phyloP scores from a whole-genome alignment of 495 filamentous ascomycete species.

The Penicillium cataractarum region DNA sequence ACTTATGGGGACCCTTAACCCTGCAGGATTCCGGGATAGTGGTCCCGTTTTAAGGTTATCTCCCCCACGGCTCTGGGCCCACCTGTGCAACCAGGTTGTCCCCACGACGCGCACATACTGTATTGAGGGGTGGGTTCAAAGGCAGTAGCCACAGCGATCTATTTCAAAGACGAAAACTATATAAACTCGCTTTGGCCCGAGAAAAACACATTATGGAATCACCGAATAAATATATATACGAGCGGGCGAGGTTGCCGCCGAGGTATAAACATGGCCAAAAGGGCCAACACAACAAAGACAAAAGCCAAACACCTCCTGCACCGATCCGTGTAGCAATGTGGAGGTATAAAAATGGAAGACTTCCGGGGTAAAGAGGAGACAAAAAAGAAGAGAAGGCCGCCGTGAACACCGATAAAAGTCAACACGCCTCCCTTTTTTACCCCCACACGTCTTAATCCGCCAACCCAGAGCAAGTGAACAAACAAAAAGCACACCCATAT shows the following conservation, averaged over 20 bases:
- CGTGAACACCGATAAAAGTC: conserved; percentile 41
- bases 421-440: conserved; percentile 30
- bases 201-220: not conserved
- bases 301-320: conserved; percentile 28
- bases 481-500: conserved; percentile 12
- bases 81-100: not conserved
- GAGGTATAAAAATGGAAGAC: conserved; percentile 18
- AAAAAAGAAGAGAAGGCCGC: conserved; percentile 19
- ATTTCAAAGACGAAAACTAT: not conserved
- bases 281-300: conserved; percentile 14
- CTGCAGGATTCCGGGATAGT: conserved; percentile 3
- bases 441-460: conserved; percentile 21
- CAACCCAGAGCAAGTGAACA: conserved; percentile 18
- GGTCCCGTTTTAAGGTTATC: conserved; percentile 15
- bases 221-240: conserved; percentile 29
- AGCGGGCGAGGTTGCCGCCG: conserved; percentile 15
- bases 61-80: conserved; percentile 9
- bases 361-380: not conserved
- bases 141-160: not conserved
- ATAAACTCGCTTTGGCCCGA: not conserved
- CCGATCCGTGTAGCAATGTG: conserved; percentile 41
- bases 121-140: not conserved
- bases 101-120: not conserved
- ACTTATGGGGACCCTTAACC: not conserved
- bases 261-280: conserved; percentile 31